These are phyloP conservation scores for Botryotinia narcissicola DNA, from an alignment of 2,329 filamentous ascomycete genomes.

Conservation along the genomic window DNA sequence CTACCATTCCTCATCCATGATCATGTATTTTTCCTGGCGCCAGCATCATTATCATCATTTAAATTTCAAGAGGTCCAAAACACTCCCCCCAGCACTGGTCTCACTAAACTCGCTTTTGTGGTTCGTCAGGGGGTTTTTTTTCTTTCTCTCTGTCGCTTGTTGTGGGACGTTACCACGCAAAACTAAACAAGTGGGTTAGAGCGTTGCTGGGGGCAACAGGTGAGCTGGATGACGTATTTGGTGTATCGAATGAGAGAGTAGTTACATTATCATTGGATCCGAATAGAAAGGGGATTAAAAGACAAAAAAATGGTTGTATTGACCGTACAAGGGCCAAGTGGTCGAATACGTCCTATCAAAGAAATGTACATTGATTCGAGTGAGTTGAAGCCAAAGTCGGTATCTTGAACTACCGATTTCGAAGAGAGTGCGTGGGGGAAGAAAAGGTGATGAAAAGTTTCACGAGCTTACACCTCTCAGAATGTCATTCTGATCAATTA, in stretches of 20 bases:
- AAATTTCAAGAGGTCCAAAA: not conserved
- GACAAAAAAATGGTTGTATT: not conserved
- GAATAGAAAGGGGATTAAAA: not conserved
- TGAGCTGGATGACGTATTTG: not conserved
- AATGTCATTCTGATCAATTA: not conserved
- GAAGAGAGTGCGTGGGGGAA: fast-evolving
- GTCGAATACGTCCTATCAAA: not conserved
- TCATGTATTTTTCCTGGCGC: not conserved
- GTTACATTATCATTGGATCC: not conserved
- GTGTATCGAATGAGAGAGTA: not conserved
- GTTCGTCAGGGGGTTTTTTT: not conserved
- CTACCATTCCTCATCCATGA: not conserved
- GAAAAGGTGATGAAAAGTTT: not conserved
- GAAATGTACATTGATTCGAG: not conserved
- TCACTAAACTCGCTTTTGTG: not conserved
- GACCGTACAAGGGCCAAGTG: not conserved
- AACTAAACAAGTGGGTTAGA: not conserved
- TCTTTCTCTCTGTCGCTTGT: not conserved
- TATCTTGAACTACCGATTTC: not conserved
- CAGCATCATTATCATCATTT: not conserved
- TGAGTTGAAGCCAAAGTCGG: not conserved
- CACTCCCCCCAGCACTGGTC: not conserved
- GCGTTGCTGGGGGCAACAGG: not conserved
- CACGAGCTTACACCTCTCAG: not conserved
- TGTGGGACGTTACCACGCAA: not conserved